These are phyloP conservation scores for Vachellia pachyceras DNA, from an alignment of 306 rosid species.

Conservation along the genomic window DNA sequence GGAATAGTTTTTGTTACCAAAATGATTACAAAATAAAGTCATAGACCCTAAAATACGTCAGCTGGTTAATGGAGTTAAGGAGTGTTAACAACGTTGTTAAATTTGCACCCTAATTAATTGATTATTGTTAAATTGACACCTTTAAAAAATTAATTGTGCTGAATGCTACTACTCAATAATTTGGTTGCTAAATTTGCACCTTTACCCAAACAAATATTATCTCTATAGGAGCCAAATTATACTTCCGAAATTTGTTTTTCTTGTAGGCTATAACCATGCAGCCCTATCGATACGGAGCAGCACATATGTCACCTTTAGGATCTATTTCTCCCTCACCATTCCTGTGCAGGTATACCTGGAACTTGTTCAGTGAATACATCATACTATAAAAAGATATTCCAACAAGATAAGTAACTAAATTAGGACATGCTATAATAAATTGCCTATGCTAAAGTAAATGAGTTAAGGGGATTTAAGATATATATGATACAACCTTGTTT, in stretches of 20 bases:
- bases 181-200: too few relatives aligned
- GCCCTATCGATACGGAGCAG: constrained; percentile 94
- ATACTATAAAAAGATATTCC: background rate
- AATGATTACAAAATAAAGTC: too few relatives aligned
- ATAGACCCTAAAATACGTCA: too few relatives aligned
- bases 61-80: too few relatives aligned
- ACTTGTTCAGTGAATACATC: constrained; percentile 47
- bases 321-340: constrained; percentile 78
- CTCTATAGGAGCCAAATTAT: constrained; percentile 79
- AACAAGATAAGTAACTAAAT: constrained; percentile 1
- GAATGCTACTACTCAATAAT: too few relatives aligned
- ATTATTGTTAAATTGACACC: too few relatives aligned
- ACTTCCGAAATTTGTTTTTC: constrained; percentile 69
- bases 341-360: constrained; percentile 87
- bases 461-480: background rate
- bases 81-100: too few relatives aligned
- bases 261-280: constrained; percentile 96
- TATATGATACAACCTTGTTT: background rate
- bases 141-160: too few relatives aligned
- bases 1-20: too few relatives aligned
- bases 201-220: constrained; percentile 36
- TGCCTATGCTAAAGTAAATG: constrained; percentile 27
- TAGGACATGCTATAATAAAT: constrained; percentile 26
- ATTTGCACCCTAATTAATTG: too few relatives aligned
- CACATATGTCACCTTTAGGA: constrained; percentile 80